Percentiles rank a stretch among this genome's conserved stretches.
Evolutionary conservation across 2,329 filamentous ascomycete species (phyloP).

Genomic region (Didymella pinodella): DNA sequence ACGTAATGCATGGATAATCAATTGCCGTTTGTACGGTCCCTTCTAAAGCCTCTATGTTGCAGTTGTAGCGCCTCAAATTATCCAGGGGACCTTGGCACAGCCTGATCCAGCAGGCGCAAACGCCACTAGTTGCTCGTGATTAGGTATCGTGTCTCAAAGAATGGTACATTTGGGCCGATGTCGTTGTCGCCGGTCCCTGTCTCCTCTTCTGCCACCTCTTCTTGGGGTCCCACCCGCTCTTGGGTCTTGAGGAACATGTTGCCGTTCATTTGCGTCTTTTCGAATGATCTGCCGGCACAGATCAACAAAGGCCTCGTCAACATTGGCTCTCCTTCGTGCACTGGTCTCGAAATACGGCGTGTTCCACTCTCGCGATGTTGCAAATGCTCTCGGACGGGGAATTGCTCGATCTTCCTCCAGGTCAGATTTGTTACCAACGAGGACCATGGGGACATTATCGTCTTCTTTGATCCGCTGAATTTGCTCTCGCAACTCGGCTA

Average conservation of each 20-base stretch:
- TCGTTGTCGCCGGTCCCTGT: slow-evolving; percentile 21
- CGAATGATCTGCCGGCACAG: slow-evolving; percentile 83
- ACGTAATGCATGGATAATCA: slow-evolving; percentile 17
- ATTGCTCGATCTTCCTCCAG: slow-evolving; percentile 85
- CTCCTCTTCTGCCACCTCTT: slow-evolving; percentile 16
- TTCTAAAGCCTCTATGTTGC: slow-evolving; percentile 35
- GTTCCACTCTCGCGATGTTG: slow-evolving; percentile 85
- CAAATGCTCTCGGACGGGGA: slow-evolving; percentile 79
- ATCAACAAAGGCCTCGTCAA: slow-evolving; percentile 88
- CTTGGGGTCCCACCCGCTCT: slow-evolving; percentile 12
- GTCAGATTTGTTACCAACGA: slow-evolving; percentile 92
- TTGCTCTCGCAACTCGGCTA: slow-evolving; percentile 82
- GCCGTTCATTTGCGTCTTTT: slow-evolving; percentile 65
- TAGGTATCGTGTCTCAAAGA: slow-evolving; percentile 39
- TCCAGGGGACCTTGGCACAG: slow-evolving; percentile 3
- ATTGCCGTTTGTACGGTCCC: slow-evolving; percentile 30
- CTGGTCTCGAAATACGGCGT: slow-evolving; percentile 92
- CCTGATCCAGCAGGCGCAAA: slow-evolving; percentile 37
- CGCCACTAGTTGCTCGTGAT: slow-evolving; percentile 27
- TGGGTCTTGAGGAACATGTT: slow-evolving; percentile 29
- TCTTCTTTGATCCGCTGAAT: slow-evolving; percentile 92
- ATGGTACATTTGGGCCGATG: slow-evolving; percentile 40
- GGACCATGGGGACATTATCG: slow-evolving; percentile 83
- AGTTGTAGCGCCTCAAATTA: slow-evolving; percentile 12
- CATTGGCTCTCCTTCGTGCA: slow-evolving; percentile 81